Percentiles rank a stretch among this genome's conserved stretches.
phyloP scores from a whole-genome alignment of 225 moss, liverwort and hornwort genomes.

The Bryoerythrophyllum caledonicum region DNA sequence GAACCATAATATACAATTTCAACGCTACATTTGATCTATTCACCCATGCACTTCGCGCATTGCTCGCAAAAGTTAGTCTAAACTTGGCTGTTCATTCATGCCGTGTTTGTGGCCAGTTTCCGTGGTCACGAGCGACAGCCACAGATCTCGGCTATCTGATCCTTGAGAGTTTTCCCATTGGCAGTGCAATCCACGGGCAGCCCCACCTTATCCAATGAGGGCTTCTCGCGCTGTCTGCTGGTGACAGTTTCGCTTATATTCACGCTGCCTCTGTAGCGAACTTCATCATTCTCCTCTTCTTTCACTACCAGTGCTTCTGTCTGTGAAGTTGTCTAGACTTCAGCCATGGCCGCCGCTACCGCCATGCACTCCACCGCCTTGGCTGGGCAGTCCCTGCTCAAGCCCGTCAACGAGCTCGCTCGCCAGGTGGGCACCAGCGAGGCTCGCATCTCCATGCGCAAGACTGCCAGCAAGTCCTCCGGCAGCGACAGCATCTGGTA shows the following conservation, averaged over 20 bases:
- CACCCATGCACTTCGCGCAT: neutral
- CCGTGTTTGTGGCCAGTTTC: neutral
- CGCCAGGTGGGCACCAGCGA: slow-evolving; percentile 36
- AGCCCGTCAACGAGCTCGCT: slow-evolving; percentile 24
- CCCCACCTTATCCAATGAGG: slow-evolving; percentile 18
- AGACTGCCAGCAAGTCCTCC: slow-evolving; percentile 29
- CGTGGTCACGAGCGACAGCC: neutral
- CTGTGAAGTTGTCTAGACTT: neutral
- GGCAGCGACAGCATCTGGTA: slow-evolving; percentile 47
- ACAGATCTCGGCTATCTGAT: slow-evolving; percentile 7
- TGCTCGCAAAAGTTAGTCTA: neutral
- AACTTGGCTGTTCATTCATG: neutral
- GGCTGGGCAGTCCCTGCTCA: slow-evolving; percentile 28
- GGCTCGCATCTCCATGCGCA: slow-evolving; percentile 56
- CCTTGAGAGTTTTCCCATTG: neutral
- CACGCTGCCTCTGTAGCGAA: neutral
- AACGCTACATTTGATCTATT: neutral
- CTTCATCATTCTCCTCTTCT: neutral
- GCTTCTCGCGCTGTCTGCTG: slow-evolving; percentile 8
- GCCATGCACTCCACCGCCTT: slow-evolving; percentile 50
- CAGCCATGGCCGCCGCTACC: slow-evolving; percentile 49
- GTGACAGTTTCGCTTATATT: neutral
- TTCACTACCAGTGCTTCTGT: neutral
- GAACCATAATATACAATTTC: neutral
- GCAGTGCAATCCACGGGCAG: too few species aligned